These are phyloP conservation scores for Sistotremastrum niveocremeum DNA, from an alignment of 768 basidiomycete genomes.

Conservation along the genomic window DNA sequence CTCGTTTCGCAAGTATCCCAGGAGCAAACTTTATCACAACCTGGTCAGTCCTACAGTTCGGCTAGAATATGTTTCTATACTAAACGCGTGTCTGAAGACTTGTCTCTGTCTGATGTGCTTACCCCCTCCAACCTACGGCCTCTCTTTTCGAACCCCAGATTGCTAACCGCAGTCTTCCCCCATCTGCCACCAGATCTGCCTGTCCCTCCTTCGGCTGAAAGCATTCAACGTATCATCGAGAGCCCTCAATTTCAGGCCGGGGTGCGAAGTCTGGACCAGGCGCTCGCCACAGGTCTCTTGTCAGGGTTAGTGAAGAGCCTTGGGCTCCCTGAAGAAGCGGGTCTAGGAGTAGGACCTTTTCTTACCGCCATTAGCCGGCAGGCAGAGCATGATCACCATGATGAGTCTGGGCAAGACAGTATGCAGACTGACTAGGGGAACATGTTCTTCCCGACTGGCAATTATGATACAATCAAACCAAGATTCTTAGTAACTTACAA, in stretches of 20 bases:
- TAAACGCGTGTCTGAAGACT: constrained; percentile 23
- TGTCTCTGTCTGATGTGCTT: constrained; percentile 63
- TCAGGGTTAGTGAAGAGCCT: constrained; percentile 62
- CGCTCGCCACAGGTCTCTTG: constrained; percentile 67
- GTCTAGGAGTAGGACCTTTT: constrained; percentile 63
- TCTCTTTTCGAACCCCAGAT: constrained; percentile 59
- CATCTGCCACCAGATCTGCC: constrained; percentile 73
- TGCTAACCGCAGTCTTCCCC: constrained; percentile 61
- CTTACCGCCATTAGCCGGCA: constrained; percentile 70
- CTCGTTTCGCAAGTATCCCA: constrained; percentile 36
- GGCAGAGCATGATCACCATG: constrained; percentile 17
- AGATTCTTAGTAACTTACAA: no score
- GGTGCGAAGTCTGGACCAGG: constrained; percentile 71
- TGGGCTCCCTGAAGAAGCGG: constrained; percentile 78
- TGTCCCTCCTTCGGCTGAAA: constrained; percentile 51
- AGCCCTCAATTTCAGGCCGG: constrained; percentile 76
- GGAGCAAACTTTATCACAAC: not conserved
- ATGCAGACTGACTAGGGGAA: no score
- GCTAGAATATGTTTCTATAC: no score
- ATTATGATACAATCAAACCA: no score
- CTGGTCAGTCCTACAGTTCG: not conserved
- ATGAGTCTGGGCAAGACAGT: no score
- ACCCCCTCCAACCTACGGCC: constrained; percentile 60
- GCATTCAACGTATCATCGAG: constrained; percentile 59
- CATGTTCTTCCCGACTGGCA: no score